Percentiles rank a stretch among this genome's conserved stretches.
These are phyloP conservation scores for Fomitopsis pinicola DNA, from an alignment of 1,284 basidiomycete species.

Conservation along the genomic window DNA sequence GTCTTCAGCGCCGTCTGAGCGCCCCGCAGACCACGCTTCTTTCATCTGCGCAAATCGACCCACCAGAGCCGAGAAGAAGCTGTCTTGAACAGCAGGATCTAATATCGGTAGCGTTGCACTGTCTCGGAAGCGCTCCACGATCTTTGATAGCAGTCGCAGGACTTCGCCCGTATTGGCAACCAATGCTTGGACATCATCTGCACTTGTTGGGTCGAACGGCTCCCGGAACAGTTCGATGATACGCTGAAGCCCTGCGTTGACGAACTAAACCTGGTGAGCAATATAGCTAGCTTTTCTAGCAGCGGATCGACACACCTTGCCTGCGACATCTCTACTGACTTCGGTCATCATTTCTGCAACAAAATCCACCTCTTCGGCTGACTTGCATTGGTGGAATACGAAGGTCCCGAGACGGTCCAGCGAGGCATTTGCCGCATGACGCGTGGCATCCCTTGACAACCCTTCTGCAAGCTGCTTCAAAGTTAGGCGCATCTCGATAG, in stretches of 20 bases:
- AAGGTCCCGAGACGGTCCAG: slow-evolving; percentile 61
- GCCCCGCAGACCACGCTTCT: slow-evolving; percentile 26
- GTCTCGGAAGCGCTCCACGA: slow-evolving; percentile 60
- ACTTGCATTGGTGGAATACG: slow-evolving; percentile 67
- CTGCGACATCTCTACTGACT: slow-evolving; percentile 57
- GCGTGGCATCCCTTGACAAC: slow-evolving; percentile 50
- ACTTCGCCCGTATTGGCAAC: slow-evolving; percentile 62
- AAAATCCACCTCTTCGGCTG: slow-evolving; percentile 73
- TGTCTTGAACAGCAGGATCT: slow-evolving; percentile 50
- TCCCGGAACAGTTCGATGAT: slow-evolving; percentile 54
- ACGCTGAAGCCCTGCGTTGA: slow-evolving; percentile 68
- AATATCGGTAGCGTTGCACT: slow-evolving; percentile 43
- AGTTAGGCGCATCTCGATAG: slow-evolving; percentile 71
- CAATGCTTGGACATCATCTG: slow-evolving; percentile 31
- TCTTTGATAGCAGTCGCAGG: slow-evolving; percentile 62
- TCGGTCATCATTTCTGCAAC: slow-evolving; percentile 74
- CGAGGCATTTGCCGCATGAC: slow-evolving; percentile 47
- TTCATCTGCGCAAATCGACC: slow-evolving; percentile 42
- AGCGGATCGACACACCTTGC: slow-evolving; percentile 44
- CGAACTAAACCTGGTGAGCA: slow-evolving; percentile 43
- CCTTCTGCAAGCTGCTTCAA: slow-evolving; percentile 67
- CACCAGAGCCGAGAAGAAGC: slow-evolving; percentile 45
- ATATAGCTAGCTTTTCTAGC: too few relatives aligned
- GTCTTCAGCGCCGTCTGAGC: slow-evolving; percentile 12
- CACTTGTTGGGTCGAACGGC: slow-evolving; percentile 23